Conservation (phyloP, 371 early-diverging fungal species). For the Synchytrium microbalum region DNA sequence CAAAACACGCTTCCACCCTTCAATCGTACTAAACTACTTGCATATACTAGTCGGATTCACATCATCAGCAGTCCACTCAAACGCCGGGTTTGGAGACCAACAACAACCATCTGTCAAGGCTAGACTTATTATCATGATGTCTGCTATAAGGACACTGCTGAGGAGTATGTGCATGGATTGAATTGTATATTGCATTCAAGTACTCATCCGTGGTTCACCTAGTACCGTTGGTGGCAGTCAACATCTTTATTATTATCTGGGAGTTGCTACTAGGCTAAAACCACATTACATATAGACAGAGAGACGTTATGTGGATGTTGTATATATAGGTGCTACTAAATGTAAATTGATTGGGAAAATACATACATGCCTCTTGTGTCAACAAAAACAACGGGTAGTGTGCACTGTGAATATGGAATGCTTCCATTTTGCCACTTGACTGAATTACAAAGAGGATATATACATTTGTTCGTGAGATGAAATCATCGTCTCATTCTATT, state of each 20-base stretch:
- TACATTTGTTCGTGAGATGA: no score
- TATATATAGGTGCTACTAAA: no score
- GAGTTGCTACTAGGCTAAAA: conserved; percentile 70
- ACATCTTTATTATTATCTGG: conserved; percentile 76
- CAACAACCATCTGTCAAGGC: conserved; percentile 67
- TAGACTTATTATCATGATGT: conserved; percentile 78
- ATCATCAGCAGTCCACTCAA: conserved; percentile 38
- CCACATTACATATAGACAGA: no score
- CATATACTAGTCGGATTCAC: conserved; percentile 49
- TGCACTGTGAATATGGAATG: no score
- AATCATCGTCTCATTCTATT: no score
- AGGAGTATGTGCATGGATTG: conserved; percentile 57
- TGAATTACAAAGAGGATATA: no score
- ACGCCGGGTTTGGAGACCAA: conserved; percentile 55
- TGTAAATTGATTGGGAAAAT: no score
- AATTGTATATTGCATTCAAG: background rate
- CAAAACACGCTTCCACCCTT: background rate
- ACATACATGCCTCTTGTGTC: no score
- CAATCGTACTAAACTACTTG: background rate
- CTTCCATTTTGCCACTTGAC: no score
- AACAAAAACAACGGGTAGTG: no score
- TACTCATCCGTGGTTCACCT: conserved; percentile 7
- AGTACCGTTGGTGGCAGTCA: conserved; percentile 80
- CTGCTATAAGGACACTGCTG: conserved; percentile 84
- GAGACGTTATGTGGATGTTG: no score